These are phyloP conservation scores for Micractinium conductrix DNA, from an alignment of 139 green algal species.

Conservation along the genomic window DNA sequence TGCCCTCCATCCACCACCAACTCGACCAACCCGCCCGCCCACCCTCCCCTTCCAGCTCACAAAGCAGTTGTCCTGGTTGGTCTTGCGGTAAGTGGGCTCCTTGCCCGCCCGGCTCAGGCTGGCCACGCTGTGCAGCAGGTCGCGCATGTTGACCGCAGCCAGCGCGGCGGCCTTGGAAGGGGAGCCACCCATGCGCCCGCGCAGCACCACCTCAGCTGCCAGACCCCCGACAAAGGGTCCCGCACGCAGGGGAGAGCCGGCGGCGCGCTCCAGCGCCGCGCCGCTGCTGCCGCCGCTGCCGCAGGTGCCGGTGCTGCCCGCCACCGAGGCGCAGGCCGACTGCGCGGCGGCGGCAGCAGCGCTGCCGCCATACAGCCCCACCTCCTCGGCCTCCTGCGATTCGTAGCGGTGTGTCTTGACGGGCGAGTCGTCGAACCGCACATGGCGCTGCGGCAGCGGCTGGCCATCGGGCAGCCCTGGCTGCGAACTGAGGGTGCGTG, in stretches of 20 bases:
- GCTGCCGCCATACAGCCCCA: neutral
- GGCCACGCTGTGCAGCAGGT: slow-evolving; percentile 60
- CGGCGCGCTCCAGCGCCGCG: too few relatives aligned
- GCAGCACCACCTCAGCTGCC: neutral
- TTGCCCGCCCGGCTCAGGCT: slow-evolving; percentile 79
- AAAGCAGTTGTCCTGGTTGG: slow-evolving; percentile 90
- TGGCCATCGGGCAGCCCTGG: neutral
- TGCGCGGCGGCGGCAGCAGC: neutral
- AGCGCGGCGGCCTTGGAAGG: neutral
- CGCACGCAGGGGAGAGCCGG: neutral
- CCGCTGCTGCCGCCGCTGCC: neutral
- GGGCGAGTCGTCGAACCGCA: slow-evolving; percentile 6
- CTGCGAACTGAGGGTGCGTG: neutral
- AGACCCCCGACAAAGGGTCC: neutral
- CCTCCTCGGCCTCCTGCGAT: neutral
- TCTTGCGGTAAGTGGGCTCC: slow-evolving; percentile 87
- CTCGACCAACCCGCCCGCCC: neutral
- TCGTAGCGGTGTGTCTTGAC: slow-evolving; percentile 3
- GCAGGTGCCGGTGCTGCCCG: neutral
- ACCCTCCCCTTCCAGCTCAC: slow-evolving; percentile 62
- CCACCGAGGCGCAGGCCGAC: neutral
- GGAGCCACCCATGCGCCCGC: neutral
- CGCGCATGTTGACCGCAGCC: slow-evolving; percentile 29
- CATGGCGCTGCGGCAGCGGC: neutral
- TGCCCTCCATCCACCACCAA: too few relatives aligned